phyloP scores from a whole-genome alignment of 2,329 filamentous ascomycete species.

The Bipolaris bicolor region DNA sequence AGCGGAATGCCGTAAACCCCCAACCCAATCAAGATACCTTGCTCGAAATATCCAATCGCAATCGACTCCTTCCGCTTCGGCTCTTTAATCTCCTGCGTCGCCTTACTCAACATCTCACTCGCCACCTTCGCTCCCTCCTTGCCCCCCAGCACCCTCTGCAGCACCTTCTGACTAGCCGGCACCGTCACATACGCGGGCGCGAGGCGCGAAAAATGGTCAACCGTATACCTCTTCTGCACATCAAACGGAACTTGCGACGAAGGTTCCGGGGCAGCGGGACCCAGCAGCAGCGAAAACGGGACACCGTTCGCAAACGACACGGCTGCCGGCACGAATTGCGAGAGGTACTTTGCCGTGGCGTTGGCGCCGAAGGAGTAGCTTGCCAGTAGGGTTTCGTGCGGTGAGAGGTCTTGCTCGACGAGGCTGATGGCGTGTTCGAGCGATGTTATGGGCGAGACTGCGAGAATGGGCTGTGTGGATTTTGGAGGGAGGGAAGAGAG shows the following conservation, averaged over 20 bases:
- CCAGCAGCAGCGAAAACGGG: conserved; percentile 59
- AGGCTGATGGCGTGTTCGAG: conserved; percentile 63
- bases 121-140: conserved; percentile 22
- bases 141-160: conserved; percentile 23
- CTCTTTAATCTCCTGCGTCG: conserved; percentile 36
- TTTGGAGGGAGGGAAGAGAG: conserved; percentile 44
- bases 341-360: conserved; percentile 63
- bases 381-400: conserved; percentile 46
- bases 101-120: conserved; percentile 20
- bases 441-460: conserved; percentile 56
- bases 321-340: conserved; percentile 61
- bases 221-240: conserved; percentile 26
- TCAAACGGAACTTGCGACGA: conserved; percentile 18
- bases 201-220: conserved; percentile 26
- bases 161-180: conserved; percentile 19
- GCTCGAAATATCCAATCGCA: conserved; percentile 40
- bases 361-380: conserved; percentile 61
- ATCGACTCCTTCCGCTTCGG: conserved; percentile 44
- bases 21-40: conserved; percentile 45
- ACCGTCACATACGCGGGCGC: conserved; percentile 26
- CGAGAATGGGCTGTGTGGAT: conserved; percentile 51
- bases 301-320: conserved; percentile 64
- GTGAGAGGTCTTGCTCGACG: conserved; percentile 42
- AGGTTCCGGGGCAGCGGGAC: conserved; percentile 28
- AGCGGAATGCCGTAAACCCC: conserved; percentile 43